Evolutionary conservation across 371 early-diverging fungal species (phyloP).

Genomic region (Apophysomyces sp.): DNA sequence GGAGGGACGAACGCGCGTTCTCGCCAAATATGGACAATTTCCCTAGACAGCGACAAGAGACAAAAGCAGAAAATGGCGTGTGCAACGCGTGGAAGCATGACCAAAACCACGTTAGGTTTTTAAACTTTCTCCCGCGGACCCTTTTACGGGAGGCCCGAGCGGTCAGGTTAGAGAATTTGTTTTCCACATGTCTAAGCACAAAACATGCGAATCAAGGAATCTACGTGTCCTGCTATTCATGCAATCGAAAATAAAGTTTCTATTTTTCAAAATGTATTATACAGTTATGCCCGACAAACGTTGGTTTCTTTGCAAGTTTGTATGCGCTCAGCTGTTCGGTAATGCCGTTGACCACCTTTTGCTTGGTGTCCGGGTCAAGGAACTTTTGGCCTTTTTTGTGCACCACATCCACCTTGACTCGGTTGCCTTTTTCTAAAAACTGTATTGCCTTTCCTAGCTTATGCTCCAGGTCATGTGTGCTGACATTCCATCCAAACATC

Average conservation of each 20-base stretch:
- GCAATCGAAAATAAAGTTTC: conserved; percentile 1
- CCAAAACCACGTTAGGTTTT: background rate
- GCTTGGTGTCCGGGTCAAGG: conserved; percentile 6
- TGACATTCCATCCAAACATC: conserved; percentile 60
- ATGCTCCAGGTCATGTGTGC: conserved; percentile 56
- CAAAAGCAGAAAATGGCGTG: background rate
- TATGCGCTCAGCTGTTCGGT: conserved; percentile 21
- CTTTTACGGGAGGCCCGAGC: background rate
- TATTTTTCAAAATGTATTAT: conserved; percentile 37
- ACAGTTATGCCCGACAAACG: conserved; percentile 28
- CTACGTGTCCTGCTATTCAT: background rate
- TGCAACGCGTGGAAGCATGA: too few species aligned
- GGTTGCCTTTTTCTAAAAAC: conserved; percentile 59
- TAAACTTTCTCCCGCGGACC: conserved; percentile 2
- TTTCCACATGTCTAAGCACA: background rate
- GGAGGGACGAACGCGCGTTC: background rate
- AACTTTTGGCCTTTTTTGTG: conserved; percentile 47
- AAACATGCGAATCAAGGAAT: background rate
- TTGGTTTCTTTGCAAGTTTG: conserved; percentile 32
- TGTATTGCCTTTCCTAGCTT: conserved; percentile 51
- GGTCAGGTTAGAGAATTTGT: background rate
- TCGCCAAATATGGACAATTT: background rate
- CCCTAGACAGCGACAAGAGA: background rate
- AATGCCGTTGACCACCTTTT: conserved; percentile 20
- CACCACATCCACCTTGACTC: conserved; percentile 56